Evolutionary conservation across 1,284 basidiomycete species (phyloP), one percentile per base, ranked within the genome.

Genomic region (Tilletia caries): DNA sequence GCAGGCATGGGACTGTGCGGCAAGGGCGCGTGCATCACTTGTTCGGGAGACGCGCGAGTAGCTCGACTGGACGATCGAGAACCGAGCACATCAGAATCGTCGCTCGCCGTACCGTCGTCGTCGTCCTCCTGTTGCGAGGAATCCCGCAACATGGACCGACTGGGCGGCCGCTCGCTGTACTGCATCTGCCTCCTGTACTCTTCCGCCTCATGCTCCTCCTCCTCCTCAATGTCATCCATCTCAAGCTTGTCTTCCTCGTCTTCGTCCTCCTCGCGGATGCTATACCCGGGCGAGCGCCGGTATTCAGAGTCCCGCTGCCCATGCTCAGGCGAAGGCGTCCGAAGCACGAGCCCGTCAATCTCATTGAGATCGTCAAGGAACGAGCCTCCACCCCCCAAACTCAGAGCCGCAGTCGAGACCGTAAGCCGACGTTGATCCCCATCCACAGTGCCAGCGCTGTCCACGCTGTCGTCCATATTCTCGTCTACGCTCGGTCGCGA

Each of bases 351-450:
- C 3, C 70, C 70, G 32, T 73, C 71, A 8, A 68, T 41, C 32
- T 60, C 67, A 18, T 71, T 70, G 10, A 73, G 25, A 27, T 71
- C 70, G 34, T 73, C 71, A 5, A 73, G 64, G 66, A 73, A 73
- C 1, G 70, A 73, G 37, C 48, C 48, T 25, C 58, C 58, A 44
- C 66, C 32, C 29, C 13, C 66, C 18, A 23, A 33, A 27, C 37
- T 41, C 37, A 15, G 37, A 15, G 25, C 50, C 8, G 66, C 32
- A 3, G 23, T 43, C 25, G 64, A 23, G 6, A 10, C 25, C 25
- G 37, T 15, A 41, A 65, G 64, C 2, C 27, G 41, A n/a, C 37
- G 32, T 2, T 29, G 52, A 3, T 54, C 52, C 1, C 27, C 50
- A 67, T 32, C 27, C 43, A n/a, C 34, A 2, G 6, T 25, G 29